These are phyloP conservation scores for Barnettozyma botsteinii DNA, from an alignment of 805 yeast genomes.

Conservation along the genomic window DNA sequence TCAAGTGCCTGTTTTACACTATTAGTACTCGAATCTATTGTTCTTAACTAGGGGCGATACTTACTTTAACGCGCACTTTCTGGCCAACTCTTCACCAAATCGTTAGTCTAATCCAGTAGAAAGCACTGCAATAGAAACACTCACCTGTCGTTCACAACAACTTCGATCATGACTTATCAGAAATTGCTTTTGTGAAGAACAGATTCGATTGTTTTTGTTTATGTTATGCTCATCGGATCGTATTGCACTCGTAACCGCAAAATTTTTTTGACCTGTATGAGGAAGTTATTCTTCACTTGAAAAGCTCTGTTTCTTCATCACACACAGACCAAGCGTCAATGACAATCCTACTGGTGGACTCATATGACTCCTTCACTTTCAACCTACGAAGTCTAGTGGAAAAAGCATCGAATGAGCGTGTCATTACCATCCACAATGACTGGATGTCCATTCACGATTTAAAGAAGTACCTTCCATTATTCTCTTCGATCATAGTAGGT, in stretches of 20 bases:
- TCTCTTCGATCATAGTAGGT: slow-evolving; percentile 80
- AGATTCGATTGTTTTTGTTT: neutral
- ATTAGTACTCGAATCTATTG: neutral
- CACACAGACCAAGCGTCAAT: slow-evolving; percentile 25
- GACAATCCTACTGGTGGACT: slow-evolving; percentile 72
- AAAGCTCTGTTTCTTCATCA: too few relatives aligned
- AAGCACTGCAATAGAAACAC: slow-evolving; percentile 17
- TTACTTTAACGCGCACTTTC: slow-evolving; percentile 69
- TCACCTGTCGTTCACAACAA: slow-evolving; percentile 61
- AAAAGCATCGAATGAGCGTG: slow-evolving; percentile 37
- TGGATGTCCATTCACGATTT: slow-evolving; percentile 34
- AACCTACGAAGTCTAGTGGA: slow-evolving; percentile 64
- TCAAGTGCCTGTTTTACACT: slow-evolving; percentile 48
- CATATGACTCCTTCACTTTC: slow-evolving; percentile 92
- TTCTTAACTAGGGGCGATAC: too few relatives aligned
- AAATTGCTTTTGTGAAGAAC: neutral
- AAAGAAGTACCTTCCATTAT: slow-evolving; percentile 37
- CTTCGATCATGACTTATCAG: slow-evolving; percentile 84
- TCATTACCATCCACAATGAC: slow-evolving; percentile 34
- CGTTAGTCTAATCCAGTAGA: slow-evolving; percentile 10
- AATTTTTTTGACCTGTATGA: neutral
- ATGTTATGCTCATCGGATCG: neutral
- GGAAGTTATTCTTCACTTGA: too few relatives aligned
- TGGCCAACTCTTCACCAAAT: slow-evolving; percentile 59
- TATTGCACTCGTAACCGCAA: neutral